Conservation (phyloP, 2,329 filamentous ascomycete species). For the Epichloe glyceriae region DNA sequence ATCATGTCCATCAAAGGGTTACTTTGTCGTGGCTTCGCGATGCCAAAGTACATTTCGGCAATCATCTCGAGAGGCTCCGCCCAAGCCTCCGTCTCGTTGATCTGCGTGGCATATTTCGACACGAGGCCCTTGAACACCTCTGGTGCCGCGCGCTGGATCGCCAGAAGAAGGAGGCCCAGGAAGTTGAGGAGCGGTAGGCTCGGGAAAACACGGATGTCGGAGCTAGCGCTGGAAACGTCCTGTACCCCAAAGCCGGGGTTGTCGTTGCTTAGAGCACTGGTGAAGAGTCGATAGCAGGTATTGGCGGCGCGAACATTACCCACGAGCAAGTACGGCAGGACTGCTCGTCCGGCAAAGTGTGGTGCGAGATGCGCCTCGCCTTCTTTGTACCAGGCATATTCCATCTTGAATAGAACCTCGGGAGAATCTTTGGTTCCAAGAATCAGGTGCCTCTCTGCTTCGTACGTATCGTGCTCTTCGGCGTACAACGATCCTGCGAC, state of each 20-base stretch:
- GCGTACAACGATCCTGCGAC: slow-evolving; percentile 78
- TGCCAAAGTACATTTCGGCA: slow-evolving; percentile 93
- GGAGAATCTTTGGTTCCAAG: slow-evolving; percentile 84
- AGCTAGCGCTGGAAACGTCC: slow-evolving; percentile 60
- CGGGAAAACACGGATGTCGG: slow-evolving; percentile 73
- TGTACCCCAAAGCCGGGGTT: slow-evolving; percentile 54
- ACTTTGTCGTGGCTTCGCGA: slow-evolving; percentile 74
- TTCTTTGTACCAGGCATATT: slow-evolving; percentile 88
- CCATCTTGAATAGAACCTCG: slow-evolving; percentile 64
- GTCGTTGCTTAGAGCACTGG: slow-evolving; percentile 25
- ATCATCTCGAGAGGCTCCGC: slow-evolving; percentile 72
- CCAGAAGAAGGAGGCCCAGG: slow-evolving; percentile 69
- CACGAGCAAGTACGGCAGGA: slow-evolving; percentile 81
- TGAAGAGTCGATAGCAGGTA: slow-evolving; percentile 59
- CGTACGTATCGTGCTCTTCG: slow-evolving; percentile 85
- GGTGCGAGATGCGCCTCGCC: slow-evolving; percentile 81
- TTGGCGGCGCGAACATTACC: slow-evolving; percentile 87
- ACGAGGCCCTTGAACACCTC: slow-evolving; percentile 74
- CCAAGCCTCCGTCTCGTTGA: slow-evolving; percentile 70
- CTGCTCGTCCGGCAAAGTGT: slow-evolving; percentile 70
- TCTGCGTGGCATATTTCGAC: slow-evolving; percentile 65
- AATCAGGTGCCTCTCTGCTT: slow-evolving; percentile 80
- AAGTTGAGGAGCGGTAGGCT: slow-evolving; percentile 93
- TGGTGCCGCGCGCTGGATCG: slow-evolving; percentile 64
- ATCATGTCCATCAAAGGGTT: slow-evolving; percentile 98